A percentile compares a stretch with the other conserved stretches of the same genome.
Evolutionary conservation across 352 stramenopile genomes (phyloP).

Genomic region (Plasmopara viticola): DNA sequence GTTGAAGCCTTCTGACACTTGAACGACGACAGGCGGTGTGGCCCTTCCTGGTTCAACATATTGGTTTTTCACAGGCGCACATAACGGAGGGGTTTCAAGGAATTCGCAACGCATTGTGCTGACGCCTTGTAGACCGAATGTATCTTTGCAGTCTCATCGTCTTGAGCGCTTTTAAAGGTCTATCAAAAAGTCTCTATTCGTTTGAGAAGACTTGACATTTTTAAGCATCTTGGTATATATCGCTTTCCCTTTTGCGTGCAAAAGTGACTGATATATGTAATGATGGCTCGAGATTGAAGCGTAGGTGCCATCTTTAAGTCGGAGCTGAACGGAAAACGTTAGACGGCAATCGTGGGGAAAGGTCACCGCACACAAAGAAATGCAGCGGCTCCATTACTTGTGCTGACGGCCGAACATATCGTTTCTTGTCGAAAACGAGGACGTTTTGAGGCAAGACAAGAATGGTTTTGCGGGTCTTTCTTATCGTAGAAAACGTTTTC

Average conservation of each 20-base stretch:
- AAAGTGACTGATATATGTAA: not conserved
- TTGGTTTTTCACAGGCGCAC: not conserved
- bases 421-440: conserved; percentile 17
- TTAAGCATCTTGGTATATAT: not conserved
- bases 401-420: conserved; percentile 5
- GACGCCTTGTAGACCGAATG: not conserved
- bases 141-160: not conserved
- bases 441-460: conserved; percentile 4
- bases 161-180: not conserved
- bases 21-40: not conserved
- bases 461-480: too few relatives aligned
- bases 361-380: not conserved
- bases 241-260: not conserved
- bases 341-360: too few relatives aligned
- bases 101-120: not conserved
- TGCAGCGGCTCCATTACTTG: conserved; percentile 1
- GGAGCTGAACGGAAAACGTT: too few relatives aligned
- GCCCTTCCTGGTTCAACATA: not conserved
- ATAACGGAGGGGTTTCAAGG: not conserved
- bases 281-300: not conserved
- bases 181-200: not conserved
- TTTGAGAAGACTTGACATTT: not conserved
- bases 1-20: not conserved
- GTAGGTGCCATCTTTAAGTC: not conserved
- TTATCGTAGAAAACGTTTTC: too few relatives aligned